Conservation (phyloP, 2,329 filamentous ascomycete genomes). For the Rutstroemia sydowiana region DNA sequence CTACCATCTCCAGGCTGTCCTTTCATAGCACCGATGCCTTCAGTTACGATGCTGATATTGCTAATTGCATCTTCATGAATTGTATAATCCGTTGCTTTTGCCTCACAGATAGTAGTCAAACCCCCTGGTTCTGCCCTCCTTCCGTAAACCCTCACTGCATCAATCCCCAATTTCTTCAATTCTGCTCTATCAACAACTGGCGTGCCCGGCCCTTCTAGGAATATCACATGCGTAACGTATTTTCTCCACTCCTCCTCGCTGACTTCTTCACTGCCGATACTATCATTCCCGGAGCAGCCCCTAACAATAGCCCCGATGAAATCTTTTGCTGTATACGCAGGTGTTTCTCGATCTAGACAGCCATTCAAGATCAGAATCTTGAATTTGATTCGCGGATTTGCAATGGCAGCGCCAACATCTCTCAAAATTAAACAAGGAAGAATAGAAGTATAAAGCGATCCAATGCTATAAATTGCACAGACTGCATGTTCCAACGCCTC, state of each 20-base stretch:
- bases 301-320: constrained; percentile 75
- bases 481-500: constrained; percentile 60
- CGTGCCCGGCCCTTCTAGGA: constrained; percentile 63
- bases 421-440: constrained; percentile 74
- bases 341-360: constrained; percentile 78
- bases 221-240: constrained; percentile 80
- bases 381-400: constrained; percentile 37
- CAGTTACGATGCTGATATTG: not conserved
- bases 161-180: constrained; percentile 62
- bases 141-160: constrained; percentile 71
- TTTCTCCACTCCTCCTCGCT: constrained; percentile 44
- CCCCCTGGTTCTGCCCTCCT: constrained; percentile 39
- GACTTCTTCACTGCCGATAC: constrained; percentile 21
- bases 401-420: constrained; percentile 62
- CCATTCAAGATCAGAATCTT: constrained; percentile 74
- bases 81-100: not conserved
- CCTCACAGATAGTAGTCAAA: constrained; percentile 28
- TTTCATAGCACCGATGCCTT: not conserved
- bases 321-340: constrained; percentile 66
- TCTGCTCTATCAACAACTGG: constrained; percentile 62
- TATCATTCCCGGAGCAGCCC: constrained; percentile 43
- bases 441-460: constrained; percentile 86
- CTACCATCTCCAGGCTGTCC: constrained; percentile 27
- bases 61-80: not conserved
- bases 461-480: constrained; percentile 82